Base-by-base conservation (phyloP, 345 rosid species). In the Gossypium stocksii region DNA sequence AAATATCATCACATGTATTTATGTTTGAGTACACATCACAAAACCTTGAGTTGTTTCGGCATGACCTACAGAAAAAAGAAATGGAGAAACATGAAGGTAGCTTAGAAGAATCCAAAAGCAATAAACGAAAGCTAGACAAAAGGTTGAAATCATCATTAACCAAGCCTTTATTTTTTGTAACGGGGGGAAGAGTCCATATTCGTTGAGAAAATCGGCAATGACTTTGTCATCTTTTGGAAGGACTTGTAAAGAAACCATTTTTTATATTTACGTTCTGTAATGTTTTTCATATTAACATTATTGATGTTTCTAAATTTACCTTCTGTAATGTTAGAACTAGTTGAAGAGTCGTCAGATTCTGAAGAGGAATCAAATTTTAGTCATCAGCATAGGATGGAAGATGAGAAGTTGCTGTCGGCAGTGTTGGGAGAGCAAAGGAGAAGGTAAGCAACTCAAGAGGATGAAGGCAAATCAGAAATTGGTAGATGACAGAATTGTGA, bases 81-180 rank as follows among this genome's bases (percentile, higher is more conserved):
- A 68, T 48, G 58, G 58, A 16, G 72, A 68, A 9, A 48, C 12
- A 7, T 48, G 43, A 22, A 48, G 44, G 22, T 3, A 48, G 43
- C 0, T 23, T 7, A 48, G 43, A 48, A 68, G 20, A 48, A 23
- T 14, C 23, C 72, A 68, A 68, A 14, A 25, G 14, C 56, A n/a
- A n/a, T 25, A 68, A 68, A 48, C 38, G 58, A 15, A 67, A 68
- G 57, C 57, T 48, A 22, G 72, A 74, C 43, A 87, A 65, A n/a
- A 85, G 87, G 75, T 52, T 77, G 10, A 51, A 79, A 3, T 79
- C 77, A 2, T 80, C 84, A 14, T 75, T 85, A 20, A 75, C 86
- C 16, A 83, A 76, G 83, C 97, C 97, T 2, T 87, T 88, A 7
- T 86, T 84, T 49, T 82, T 84, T 25, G 79, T 87, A 23, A 25